Percentiles rank a stretch among this genome's conserved stretches.
Evolutionary conservation across 139 green algal genomes (phyloP).

Genomic region (Chlorella sp.): DNA sequence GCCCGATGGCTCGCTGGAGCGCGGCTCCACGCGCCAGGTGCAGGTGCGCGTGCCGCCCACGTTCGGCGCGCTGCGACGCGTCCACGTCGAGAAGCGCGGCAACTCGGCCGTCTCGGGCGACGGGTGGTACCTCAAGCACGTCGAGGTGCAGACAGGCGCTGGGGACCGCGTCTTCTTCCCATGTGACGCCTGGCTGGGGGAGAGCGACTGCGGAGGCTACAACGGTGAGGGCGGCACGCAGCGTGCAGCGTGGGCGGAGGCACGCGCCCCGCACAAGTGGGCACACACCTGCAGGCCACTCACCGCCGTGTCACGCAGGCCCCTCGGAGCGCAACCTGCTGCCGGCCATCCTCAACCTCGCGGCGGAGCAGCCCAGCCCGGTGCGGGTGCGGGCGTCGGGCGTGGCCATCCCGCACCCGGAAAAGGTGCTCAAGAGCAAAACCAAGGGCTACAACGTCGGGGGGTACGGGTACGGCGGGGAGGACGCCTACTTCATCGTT

Average conservation of each 20-base stretch:
- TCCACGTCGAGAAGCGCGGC: slow-evolving; percentile 39
- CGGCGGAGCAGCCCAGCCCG: slow-evolving; percentile 8
- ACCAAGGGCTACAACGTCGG: slow-evolving; percentile 64
- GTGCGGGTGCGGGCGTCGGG: slow-evolving; percentile 39
- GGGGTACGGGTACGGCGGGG: slow-evolving; percentile 65
- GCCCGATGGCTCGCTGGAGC: slow-evolving; percentile 48
- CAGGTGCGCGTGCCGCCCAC: slow-evolving; percentile 28
- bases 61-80: slow-evolving; percentile 45
- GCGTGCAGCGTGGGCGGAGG: no score
- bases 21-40: slow-evolving; percentile 46
- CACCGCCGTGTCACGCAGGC: slow-evolving; percentile 18
- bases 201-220: slow-evolving; percentile 53
- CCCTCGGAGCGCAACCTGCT: slow-evolving; percentile 61
- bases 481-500: slow-evolving; percentile 83
- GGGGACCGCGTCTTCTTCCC: slow-evolving; percentile 61
- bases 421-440: slow-evolving; percentile 67
- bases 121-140: slow-evolving; percentile 67
- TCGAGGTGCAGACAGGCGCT: slow-evolving; percentile 41
- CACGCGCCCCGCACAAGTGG: no score
- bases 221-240: slow-evolving; percentile 31
- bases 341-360: slow-evolving; percentile 17
- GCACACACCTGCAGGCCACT: not conserved
- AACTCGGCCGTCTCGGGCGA: slow-evolving; percentile 28
- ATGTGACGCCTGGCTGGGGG: slow-evolving; percentile 80
- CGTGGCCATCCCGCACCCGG: slow-evolving; percentile 80